A percentile compares a stretch with the other conserved stretches of the same genome.
Conservation (phyloP, 352 stramenopile genomes). For the Saprolegnia diclina region DNA sequence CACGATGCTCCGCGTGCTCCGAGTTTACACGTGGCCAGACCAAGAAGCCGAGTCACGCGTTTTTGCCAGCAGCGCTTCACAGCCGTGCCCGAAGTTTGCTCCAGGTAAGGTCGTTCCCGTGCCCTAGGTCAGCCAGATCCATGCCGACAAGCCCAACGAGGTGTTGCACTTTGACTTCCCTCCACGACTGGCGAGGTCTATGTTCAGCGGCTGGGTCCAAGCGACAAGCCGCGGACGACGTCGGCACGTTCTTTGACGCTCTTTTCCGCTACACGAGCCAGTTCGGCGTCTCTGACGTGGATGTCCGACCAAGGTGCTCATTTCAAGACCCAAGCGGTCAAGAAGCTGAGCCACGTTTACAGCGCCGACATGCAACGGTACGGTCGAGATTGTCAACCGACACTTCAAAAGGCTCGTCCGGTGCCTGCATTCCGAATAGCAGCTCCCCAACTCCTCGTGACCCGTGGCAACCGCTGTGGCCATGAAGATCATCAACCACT, state of each 20-base stretch:
- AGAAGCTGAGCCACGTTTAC: constrained; percentile 14
- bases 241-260: neutral
- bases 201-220: neutral
- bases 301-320: constrained; percentile 27
- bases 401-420: neutral
- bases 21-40: neutral
- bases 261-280: neutral
- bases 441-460: constrained; percentile 5
- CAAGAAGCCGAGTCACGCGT: neutral
- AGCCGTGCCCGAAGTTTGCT: neutral
- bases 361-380: constrained; percentile 21
- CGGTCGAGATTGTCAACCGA: constrained; percentile 20
- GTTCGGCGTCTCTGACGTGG: constrained; percentile 8
- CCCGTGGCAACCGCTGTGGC: neutral
- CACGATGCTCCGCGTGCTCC: neutral
- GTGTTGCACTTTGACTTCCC: constrained; percentile 31
- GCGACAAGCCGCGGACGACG: neutral
- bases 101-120: neutral
- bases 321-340: constrained; percentile 28
- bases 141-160: constrained; percentile 26
- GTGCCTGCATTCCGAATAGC: neutral
- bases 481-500: constrained; percentile 15
- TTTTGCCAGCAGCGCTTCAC: neutral
- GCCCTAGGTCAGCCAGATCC: neutral
- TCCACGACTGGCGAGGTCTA: constrained; percentile 20